Conservation (phyloP, 2,329 filamentous ascomycete genomes). For the Emergomyces orientalis region DNA sequence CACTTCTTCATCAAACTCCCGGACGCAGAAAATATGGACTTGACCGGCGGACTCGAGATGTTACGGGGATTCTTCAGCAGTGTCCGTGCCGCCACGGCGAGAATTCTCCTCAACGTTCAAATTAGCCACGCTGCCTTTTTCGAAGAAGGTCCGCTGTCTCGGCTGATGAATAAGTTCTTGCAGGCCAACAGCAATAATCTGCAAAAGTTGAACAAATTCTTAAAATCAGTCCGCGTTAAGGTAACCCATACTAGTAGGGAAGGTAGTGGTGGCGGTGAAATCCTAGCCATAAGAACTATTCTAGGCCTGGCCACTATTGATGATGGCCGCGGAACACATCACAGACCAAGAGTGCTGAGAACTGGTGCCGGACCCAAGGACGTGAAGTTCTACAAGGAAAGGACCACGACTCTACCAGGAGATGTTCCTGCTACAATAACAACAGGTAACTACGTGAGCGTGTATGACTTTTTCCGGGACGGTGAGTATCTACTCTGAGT, state of each 20-base stretch:
- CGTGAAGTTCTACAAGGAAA: slow-evolving; percentile 42
- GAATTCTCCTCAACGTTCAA: slow-evolving; percentile 54
- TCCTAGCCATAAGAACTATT: background rate
- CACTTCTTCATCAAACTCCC: slow-evolving; percentile 40
- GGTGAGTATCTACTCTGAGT: slow-evolving; percentile 23
- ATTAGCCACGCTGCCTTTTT: slow-evolving; percentile 53
- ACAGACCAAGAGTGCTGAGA: background rate
- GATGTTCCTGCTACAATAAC: slow-evolving; percentile 22
- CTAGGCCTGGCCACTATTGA: background rate
- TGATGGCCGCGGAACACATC: background rate
- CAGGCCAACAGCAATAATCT: background rate
- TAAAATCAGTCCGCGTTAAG: background rate
- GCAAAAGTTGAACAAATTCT: background rate
- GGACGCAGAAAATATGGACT: slow-evolving; percentile 29
- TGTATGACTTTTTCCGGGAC: slow-evolving; percentile 43
- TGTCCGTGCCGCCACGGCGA: slow-evolving; percentile 48
- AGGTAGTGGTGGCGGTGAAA: background rate
- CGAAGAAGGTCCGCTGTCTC: slow-evolving; percentile 35
- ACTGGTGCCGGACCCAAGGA: background rate
- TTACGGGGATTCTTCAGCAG: slow-evolving; percentile 55
- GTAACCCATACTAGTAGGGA: background rate
- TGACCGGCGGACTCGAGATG: slow-evolving; percentile 47
- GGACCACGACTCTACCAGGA: no score
- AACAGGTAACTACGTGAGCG: slow-evolving; percentile 37
- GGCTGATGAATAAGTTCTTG: slow-evolving; percentile 27